Conservation (phyloP, 805 yeast species). For the Candida sakaeoensis region DNA sequence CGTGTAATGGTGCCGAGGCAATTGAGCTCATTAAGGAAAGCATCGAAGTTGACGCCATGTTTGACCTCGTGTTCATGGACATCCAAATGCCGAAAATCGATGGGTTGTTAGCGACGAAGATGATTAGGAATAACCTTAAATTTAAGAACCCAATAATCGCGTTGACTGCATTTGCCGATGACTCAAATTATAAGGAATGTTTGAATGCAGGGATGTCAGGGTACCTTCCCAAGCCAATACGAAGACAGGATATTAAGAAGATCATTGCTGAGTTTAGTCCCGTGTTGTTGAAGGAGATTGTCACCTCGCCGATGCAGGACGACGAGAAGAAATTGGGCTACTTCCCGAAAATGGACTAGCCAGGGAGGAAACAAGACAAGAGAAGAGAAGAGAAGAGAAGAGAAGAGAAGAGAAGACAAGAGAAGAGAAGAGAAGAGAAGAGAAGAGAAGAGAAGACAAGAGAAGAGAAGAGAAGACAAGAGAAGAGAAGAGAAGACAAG, state of each 20-base stretch:
- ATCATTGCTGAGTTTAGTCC: slow-evolving; percentile 49
- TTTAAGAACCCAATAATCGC: slow-evolving; percentile 82
- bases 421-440: no score
- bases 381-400: no score
- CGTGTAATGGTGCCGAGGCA: slow-evolving; percentile 40
- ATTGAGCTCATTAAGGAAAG: slow-evolving; percentile 26
- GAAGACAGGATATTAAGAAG: slow-evolving; percentile 62
- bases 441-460: no score
- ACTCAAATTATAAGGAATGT: slow-evolving; percentile 81
- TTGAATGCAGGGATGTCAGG: slow-evolving; percentile 87
- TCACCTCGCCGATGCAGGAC: slow-evolving; percentile 26
- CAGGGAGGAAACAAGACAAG: background rate
- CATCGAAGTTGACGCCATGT: slow-evolving; percentile 28
- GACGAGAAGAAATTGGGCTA: background rate
- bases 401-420: no score
- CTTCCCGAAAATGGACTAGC: background rate
- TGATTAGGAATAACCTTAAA: slow-evolving; percentile 59
- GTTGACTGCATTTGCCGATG: slow-evolving; percentile 91
- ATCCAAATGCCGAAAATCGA: slow-evolving; percentile 54
- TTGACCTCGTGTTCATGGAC: slow-evolving; percentile 57
- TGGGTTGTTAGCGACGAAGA: slow-evolving; percentile 50
- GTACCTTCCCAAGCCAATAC: slow-evolving; percentile 83
- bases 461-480: no score
- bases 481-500: no score
- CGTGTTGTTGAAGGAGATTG: slow-evolving; percentile 23